Base-by-base conservation (phyloP, 768 basidiomycete species). In the Dacryopinax spathularia region DNA sequence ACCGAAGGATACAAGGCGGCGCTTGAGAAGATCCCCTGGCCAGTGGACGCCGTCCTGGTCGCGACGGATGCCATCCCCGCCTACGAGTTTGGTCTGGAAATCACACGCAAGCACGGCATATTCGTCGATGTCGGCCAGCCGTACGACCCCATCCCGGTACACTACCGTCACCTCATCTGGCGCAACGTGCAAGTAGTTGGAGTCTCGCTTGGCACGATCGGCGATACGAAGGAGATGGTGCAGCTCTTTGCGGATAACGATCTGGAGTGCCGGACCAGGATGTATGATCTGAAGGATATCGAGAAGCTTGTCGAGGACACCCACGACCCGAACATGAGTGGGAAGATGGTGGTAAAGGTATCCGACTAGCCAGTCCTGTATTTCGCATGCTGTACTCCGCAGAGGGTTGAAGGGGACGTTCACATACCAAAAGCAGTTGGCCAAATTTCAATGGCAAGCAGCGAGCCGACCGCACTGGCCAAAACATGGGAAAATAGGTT, bases 41-140 rank as follows among this genome's bases (percentile, higher is more conserved):
- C 64, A 15, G n/a, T 66, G 1, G 68, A 67, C 36, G 67, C 65
- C 13, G 65, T 61, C 13, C 62, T 69, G 1, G 68, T 69, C 10
- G 62, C 65, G 18, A 67, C 68, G 4, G 68, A 69, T 41, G 65
- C 65, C n/a, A 60, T 64, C 12, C 63, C 63, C 7, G 65, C 65
- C 16, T 65, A 64, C 34, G 62, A 61, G 7, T 68, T 68, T 56
- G 67, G 60, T 18, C 41, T 66, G 2, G 34, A 59, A 33, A 62
- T 69, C 29, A 43, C 60, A 33, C 62, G 65, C 5, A 63, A 67
- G 56, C 68, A 69, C 31, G 67, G 68, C 0, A 33, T 60, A 4
- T 43, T 67, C 35, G 66, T 67, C 20, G 33, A 64, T 20, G 67
- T 69, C 20, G 41, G 63, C 33, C 65, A 64, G 61, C 68, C 68